phyloP scores from a whole-genome alignment of 441 rosid genomes.

The Erysimum pusillum region DNA sequence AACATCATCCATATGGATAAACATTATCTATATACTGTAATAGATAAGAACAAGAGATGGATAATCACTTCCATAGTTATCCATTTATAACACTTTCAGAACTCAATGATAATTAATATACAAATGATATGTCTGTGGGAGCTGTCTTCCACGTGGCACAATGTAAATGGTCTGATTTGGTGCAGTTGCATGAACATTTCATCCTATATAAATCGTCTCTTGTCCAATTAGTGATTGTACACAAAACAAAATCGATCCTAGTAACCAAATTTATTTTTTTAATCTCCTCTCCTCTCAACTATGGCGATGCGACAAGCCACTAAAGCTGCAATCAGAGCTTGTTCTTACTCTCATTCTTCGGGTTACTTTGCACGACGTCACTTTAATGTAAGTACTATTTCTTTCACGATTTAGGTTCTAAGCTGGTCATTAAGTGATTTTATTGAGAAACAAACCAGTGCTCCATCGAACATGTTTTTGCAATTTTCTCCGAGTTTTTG shows the following conservation, averaged over 20 bases:
- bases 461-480: too few species aligned
- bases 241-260: neutral
- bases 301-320: constrained; percentile 71
- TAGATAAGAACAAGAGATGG: too few species aligned
- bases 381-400: constrained; percentile 57
- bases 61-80: too few species aligned
- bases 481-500: too few species aligned
- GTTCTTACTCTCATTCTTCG: constrained; percentile 47
- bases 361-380: constrained; percentile 48
- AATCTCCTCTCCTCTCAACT: constrained; percentile 1
- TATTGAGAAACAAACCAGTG: neutral
- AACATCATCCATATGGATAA: too few species aligned
- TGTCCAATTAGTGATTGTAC: neutral
- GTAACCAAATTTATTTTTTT: constrained; percentile 9
- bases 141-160: constrained; percentile 38
- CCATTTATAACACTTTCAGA: too few species aligned
- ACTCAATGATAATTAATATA: too few species aligned
- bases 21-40: too few species aligned
- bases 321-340: constrained; percentile 57
- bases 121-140: neutral
- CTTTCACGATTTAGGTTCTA: neutral
- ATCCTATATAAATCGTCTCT: constrained; percentile 3
- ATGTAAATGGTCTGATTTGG: constrained; percentile 18
- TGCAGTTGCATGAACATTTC: constrained; percentile 33
- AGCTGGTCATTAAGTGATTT: neutral